Evolutionary conservation across 164 flowering plant genomes (phyloP).

Genomic region (Piper betle): DNA sequence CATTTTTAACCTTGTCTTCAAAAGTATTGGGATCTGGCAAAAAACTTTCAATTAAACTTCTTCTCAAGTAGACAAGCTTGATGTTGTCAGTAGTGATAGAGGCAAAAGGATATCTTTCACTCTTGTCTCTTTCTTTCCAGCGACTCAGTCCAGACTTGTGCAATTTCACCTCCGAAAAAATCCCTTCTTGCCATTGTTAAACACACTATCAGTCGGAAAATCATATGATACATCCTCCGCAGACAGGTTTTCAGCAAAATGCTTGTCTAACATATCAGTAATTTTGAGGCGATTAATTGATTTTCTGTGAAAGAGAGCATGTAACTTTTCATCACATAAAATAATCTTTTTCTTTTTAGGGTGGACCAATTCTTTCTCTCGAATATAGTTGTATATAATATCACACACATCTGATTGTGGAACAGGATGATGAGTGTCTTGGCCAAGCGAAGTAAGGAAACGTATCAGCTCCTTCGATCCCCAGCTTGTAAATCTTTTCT

Average conservation of each 20-base stretch:
- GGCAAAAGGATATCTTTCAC: slow-evolving; percentile 36
- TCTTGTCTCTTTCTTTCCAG: slow-evolving; percentile 9
- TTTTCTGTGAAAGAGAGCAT: slow-evolving; percentile 38
- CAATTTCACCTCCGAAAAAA: slow-evolving; percentile 6
- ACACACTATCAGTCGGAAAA: slow-evolving; percentile 17
- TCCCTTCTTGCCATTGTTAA: slow-evolving; percentile 6
- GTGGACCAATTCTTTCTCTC: slow-evolving; percentile 32
- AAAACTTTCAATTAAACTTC: slow-evolving; percentile 41
- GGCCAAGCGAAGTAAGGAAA: slow-evolving; percentile 49
- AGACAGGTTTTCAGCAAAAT: slow-evolving; percentile 43
- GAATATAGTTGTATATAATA: slow-evolving; percentile 36
- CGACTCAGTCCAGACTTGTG: background rate
- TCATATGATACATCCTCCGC: slow-evolving; percentile 25
- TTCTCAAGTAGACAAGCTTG: slow-evolving; percentile 51
- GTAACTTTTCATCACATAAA: slow-evolving; percentile 38
- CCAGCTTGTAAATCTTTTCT: slow-evolving; percentile 57
- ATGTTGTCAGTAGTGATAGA: slow-evolving; percentile 39
- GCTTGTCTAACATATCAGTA: slow-evolving; percentile 28
- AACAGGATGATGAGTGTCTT: slow-evolving; percentile 28
- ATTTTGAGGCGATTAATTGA: slow-evolving; percentile 26
- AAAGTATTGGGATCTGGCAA: slow-evolving; percentile 34
- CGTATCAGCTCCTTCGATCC: slow-evolving; percentile 46
- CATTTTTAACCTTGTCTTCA: slow-evolving; percentile 43
- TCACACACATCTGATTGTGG: slow-evolving; percentile 37
- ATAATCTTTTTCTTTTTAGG: slow-evolving; percentile 43